Evolutionary conservation across 495 filamentous ascomycete genomes (phyloP).

Genomic region (Talaromyces trachyspermus): DNA sequence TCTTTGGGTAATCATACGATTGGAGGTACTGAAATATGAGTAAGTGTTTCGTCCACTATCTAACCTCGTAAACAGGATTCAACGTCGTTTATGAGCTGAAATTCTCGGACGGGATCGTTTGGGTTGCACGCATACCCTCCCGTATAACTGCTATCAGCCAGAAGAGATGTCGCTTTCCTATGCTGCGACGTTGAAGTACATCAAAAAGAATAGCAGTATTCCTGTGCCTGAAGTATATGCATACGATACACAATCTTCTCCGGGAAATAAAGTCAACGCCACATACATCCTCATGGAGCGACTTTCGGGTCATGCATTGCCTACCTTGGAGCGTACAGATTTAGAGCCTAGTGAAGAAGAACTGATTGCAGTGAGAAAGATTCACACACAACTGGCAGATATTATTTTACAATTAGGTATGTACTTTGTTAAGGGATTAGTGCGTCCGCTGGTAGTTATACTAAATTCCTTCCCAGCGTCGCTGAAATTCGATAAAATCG

Average conservation of each 20-base stretch:
- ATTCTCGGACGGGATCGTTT: background rate
- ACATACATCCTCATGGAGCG: background rate
- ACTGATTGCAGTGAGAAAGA: background rate
- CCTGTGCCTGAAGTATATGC: background rate
- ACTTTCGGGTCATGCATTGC: background rate
- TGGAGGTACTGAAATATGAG: background rate
- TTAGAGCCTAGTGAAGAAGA: background rate
- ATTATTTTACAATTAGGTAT: background rate
- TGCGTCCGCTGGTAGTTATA: no score
- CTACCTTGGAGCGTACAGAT: background rate
- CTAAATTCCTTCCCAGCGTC: background rate
- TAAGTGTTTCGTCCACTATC: background rate
- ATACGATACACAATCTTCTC: background rate
- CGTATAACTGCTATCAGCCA: background rate
- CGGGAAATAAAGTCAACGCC: background rate
- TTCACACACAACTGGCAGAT: background rate
- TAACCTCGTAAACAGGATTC: background rate
- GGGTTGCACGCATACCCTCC: background rate
- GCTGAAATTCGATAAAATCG: conserved; percentile 1
- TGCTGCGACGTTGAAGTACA: background rate
- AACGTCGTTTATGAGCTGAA: background rate
- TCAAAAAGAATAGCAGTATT: background rate
- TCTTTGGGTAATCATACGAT: background rate
- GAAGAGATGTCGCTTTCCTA: background rate
- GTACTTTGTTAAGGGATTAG: no score